Base-by-base conservation (phyloP, 2,329 filamentous ascomycete genomes). In the Cordyceps cicadae region DNA sequence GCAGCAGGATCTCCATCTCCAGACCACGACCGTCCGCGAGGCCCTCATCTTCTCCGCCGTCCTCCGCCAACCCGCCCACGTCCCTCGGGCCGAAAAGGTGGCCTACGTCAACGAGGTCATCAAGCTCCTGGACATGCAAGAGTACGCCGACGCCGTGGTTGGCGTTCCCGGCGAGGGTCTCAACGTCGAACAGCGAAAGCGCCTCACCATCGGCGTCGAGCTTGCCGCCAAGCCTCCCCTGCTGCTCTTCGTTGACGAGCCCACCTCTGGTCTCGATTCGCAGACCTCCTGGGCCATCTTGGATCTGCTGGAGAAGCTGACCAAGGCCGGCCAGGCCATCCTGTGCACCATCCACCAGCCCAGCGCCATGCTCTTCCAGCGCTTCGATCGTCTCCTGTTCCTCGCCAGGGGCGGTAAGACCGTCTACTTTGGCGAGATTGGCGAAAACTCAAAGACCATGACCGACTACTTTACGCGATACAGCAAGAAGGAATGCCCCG, bases 141-240 rank as follows among this genome's bases (percentile, higher is more conserved):
- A 90, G 57, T 96, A 94, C 67, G 91, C 92, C 15, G 92, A 96
- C 71, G 92, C 92, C 17, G 81, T 96, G 50, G 90, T 97, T 59
- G 93, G 92, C 80, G 88, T 95, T 32, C 90, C 90, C 6, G 92
- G 92, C 64, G 90, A 95, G 78, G 92, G 90, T 74, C 81, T 90
- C 43, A 90, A 90, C 69, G 83, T 86, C 15, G 85, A 87, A 68
- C 85, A 87, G 72, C 79, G 84, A 55, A 87, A 87, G 74, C 88
- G 91, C 68, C 81, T 97, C 7, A 97, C 92, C 0, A 96, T 97
- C 64, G 93, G 91, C 74, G 92, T 97, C n/a, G 93, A 97, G 72
- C 82, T 97, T 26, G 92, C 91, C 48, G 93, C 93, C 7, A 96
- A 94, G 77, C 93, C 93, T 6, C 87, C 90, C 46, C 80, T 97